Conservation (phyloP, 164 flowering plant species). For the Houttuynia cordata region DNA sequence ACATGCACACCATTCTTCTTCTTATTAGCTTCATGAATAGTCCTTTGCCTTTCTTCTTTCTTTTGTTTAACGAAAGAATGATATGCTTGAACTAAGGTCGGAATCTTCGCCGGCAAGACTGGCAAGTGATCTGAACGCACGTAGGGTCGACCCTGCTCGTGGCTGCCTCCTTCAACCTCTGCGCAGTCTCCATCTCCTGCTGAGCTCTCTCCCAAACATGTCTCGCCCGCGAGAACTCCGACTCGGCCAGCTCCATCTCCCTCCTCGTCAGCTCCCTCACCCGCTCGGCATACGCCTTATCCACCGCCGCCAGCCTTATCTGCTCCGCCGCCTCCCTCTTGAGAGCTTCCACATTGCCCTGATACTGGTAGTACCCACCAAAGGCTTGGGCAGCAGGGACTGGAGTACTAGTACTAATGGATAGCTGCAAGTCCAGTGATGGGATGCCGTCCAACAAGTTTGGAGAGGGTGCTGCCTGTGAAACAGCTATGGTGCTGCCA, state of each 20-base stretch:
- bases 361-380: background rate
- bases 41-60: background rate
- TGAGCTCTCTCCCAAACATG: slow-evolving; percentile 75
- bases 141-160: slow-evolving; percentile 34
- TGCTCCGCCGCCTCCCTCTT: slow-evolving; percentile 87
- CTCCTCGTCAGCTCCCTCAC: slow-evolving; percentile 70
- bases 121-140: slow-evolving; percentile 93
- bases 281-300: slow-evolving; percentile 89
- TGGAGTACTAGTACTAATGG: slow-evolving; percentile 32
- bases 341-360: slow-evolving; percentile 37
- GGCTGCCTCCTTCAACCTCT: slow-evolving; percentile 57
- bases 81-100: slow-evolving; percentile 18
- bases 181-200: slow-evolving; percentile 63
- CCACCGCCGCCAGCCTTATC: slow-evolving; percentile 65
- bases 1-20: background rate
- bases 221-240: slow-evolving; percentile 75
- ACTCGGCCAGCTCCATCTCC: slow-evolving; percentile 90
- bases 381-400: slow-evolving; percentile 12
- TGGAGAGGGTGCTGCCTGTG: slow-evolving; percentile 7
- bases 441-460: slow-evolving; percentile 14
- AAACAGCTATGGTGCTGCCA: slow-evolving; percentile 13
- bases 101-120: slow-evolving; percentile 74
- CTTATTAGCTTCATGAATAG: background rate
- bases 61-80: background rate
- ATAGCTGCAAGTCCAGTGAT: slow-evolving; percentile 60